Evolutionary conservation across 164 flowering plant species (phyloP), one percentile per base, ranked within the genome.

Genomic region (Sextonia rubra): DNA sequence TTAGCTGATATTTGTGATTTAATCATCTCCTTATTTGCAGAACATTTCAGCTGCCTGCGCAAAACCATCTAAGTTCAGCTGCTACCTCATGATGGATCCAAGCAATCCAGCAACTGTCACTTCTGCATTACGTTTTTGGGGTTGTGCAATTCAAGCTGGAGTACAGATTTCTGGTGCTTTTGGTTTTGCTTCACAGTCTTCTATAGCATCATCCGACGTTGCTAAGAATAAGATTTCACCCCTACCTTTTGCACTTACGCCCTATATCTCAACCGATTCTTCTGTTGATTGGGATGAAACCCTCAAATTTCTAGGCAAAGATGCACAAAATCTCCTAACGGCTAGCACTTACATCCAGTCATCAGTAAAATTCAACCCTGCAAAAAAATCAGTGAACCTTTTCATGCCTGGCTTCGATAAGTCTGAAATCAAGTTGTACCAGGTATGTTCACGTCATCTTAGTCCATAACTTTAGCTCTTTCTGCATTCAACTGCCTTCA

Each of bases 381-480:
- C 75, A 64, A 81, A 82, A 52, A 94, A 88, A 76, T 77, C 89
- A 18, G 87, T 94, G 73, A 88, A 86, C 29, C 95, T 94, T 73
- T 80, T 94, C 86, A 89, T 94, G 97, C 99, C 99, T 23, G 99
- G 99, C 71, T 92, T 92, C 76, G 97, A 91, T 75, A 94, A 94
- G 79, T 87, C 92, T 56, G 97, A 94, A 75, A 91, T 94, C 87
- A 94, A 92, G 85, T 87, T 94, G 23, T 94, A 83, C 82, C 97
- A 94, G 74, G 99, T 92, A 90, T 47, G 83, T 65, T 23, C 27
- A 44, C 44, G 55, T n/a, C 52, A 6, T 18, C 17, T 65, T 49
- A 66, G 22, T 44, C n/a, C n/a, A 66, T n/a, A 22, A 44, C 23
- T 66, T 66, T 12, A 18, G 15, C 52, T 66, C 6, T 52, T 37